phyloP scores from a whole-genome alignment of 345 rosid genomes.

The Theobroma cacao region DNA sequence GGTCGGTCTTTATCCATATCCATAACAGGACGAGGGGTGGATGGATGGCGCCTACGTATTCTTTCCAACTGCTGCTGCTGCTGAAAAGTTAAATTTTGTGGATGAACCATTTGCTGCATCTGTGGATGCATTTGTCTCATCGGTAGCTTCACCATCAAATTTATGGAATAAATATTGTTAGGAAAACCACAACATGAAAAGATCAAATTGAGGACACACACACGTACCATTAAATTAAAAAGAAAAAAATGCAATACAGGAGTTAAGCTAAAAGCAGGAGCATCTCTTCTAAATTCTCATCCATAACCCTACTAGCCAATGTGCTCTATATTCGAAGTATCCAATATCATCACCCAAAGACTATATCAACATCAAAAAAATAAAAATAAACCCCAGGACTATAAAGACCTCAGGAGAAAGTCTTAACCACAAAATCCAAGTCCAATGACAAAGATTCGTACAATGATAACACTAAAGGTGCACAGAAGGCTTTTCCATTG shows the following conservation, averaged over 20 bases:
- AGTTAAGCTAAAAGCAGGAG: not conserved
- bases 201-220: not conserved
- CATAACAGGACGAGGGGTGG: slow-evolving; percentile 57
- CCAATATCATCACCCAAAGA: not conserved
- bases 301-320: not conserved
- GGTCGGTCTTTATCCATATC: slow-evolving; percentile 77
- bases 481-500: not conserved
- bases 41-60: slow-evolving; percentile 55
- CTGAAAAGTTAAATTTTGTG: slow-evolving; percentile 49
- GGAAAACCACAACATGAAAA: not conserved
- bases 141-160: slow-evolving; percentile 37
- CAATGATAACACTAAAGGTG: not conserved
- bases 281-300: not conserved
- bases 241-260: not conserved
- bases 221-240: not conserved
- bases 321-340: not conserved
- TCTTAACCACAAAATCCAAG: not conserved
- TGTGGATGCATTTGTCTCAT: slow-evolving; percentile 75
- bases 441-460: not conserved
- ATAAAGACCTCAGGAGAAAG: not conserved
- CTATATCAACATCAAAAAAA: not conserved
- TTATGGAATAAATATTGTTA: not conserved
- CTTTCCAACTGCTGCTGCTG: slow-evolving; percentile 64
- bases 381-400: not conserved
- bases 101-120: slow-evolving; percentile 68